Evolutionary conservation across 2,329 filamentous ascomycete species (phyloP).

Genomic region (Triangularia verruculosa): DNA sequence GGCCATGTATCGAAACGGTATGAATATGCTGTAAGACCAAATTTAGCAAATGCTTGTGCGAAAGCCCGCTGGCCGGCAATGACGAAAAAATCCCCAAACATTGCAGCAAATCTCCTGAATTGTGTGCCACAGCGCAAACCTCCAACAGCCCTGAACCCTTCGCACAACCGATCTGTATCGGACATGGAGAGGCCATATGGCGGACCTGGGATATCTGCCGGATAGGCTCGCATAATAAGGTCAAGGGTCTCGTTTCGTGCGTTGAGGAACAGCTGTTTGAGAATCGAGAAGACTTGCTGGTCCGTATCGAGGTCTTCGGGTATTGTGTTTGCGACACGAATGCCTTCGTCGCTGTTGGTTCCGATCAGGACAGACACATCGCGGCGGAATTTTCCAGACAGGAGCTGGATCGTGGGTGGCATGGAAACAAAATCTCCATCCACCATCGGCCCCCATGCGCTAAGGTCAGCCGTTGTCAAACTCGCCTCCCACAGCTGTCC

Average conservation of each 20-base stretch:
- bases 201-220: conserved; percentile 13
- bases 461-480: conserved; percentile 11
- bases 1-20: conserved; percentile 27
- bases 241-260: conserved; percentile 16
- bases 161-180: conserved; percentile 13
- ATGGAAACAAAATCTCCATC: conserved; percentile 38
- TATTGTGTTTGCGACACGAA: neutral
- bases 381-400: conserved; percentile 32
- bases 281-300: neutral
- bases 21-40: conserved; percentile 19
- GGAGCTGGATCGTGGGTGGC: conserved; percentile 32
- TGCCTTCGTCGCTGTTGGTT: conserved; percentile 35
- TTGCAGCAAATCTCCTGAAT: conserved; percentile 19
- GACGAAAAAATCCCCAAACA: conserved; percentile 18
- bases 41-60: conserved; percentile 15
- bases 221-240: conserved; percentile 19
- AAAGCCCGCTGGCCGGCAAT: conserved; percentile 12
- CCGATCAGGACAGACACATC: conserved; percentile 37
- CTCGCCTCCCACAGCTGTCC: conserved; percentile 28
- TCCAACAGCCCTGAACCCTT: conserved; percentile 11
- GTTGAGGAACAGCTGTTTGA: conserved; percentile 6
- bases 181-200: conserved; percentile 18
- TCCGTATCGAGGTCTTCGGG: conserved; percentile 22
- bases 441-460: conserved; percentile 29
- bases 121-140: conserved; percentile 19